Evolutionary conservation across 345 rosid genomes (phyloP).

Genomic region (Eutrema yunnanense): DNA sequence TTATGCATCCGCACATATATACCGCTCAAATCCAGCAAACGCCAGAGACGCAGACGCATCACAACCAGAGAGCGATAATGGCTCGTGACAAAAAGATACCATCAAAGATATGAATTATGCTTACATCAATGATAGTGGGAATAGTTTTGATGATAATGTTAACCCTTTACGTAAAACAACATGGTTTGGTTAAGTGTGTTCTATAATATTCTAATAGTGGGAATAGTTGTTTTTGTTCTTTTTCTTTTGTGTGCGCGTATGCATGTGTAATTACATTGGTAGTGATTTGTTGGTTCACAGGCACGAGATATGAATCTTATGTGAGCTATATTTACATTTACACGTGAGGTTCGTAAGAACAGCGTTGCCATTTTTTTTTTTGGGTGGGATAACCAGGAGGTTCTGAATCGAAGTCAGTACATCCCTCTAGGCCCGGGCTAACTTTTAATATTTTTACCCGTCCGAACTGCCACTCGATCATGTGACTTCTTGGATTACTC

Average conservation of each 20-base stretch:
- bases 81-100: neutral
- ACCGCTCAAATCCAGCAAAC: conserved; percentile 16
- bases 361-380: no score
- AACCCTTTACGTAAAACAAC: neutral
- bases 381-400: no score
- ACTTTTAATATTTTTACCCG: no score
- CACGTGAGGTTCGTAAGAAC: no score
- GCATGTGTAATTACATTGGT: neutral
- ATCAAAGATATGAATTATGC: neutral
- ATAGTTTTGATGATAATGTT: conserved; percentile 17
- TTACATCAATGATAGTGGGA: neutral
- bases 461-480: no score
- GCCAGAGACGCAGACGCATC: conserved; percentile 31
- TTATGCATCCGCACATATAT: conserved; percentile 2
- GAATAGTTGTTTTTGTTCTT: neutral
- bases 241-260: neutral
- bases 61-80: conserved; percentile 38
- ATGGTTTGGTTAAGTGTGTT: neutral
- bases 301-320: no score
- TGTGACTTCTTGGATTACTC: no score
- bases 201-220: neutral
- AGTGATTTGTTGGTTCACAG: no score
- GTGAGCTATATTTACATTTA: no score
- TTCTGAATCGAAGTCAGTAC: no score
- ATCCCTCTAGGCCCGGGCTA: no score